Conservation (phyloP, 176 grass and related monocot species). For the Aegilops longissima region DNA sequence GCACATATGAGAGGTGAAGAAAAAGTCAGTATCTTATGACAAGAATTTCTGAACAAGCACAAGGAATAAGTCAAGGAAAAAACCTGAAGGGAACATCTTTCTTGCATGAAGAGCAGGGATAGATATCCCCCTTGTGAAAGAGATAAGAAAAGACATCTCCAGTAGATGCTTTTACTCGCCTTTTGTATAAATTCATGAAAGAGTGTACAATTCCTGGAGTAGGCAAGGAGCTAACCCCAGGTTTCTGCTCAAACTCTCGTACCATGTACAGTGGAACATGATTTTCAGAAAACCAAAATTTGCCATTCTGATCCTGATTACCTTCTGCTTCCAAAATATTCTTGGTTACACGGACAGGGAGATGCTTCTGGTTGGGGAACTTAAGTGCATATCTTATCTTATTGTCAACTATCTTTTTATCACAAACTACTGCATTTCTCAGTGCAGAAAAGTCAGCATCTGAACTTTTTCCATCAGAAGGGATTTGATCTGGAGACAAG, state of each 20-base stretch:
- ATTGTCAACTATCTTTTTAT: conserved; percentile 65
- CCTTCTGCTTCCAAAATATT: conserved; percentile 84
- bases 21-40: conserved; percentile 39
- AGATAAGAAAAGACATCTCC: conserved; percentile 81
- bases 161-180: conserved; percentile 41
- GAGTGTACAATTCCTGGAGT: conserved; percentile 20
- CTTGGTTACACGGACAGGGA: conserved; percentile 77
- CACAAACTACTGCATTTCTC: conserved; percentile 93
- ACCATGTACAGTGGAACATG: conserved; percentile 84
- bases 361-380: conserved; percentile 89
- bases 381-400: conserved; percentile 80
- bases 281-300: conserved; percentile 91
- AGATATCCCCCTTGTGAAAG: conserved; percentile 61
- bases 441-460: conserved; percentile 68
- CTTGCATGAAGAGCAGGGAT: conserved; percentile 89
- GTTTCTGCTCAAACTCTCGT: conserved; percentile 74
- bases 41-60: conserved; percentile 16
- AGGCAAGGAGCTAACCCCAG: conserved; percentile 34
- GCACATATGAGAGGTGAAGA: conserved; percentile 24
- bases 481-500: conserved; percentile 68
- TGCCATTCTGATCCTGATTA: conserved; percentile 49
- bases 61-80: conserved; percentile 27
- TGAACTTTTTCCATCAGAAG: conserved; percentile 64
- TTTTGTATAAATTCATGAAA: conserved; percentile 49
- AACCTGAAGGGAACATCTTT: conserved; percentile 78